Base-by-base conservation (phyloP, 495 filamentous ascomycete species). In the Daldinia vernicosa region DNA sequence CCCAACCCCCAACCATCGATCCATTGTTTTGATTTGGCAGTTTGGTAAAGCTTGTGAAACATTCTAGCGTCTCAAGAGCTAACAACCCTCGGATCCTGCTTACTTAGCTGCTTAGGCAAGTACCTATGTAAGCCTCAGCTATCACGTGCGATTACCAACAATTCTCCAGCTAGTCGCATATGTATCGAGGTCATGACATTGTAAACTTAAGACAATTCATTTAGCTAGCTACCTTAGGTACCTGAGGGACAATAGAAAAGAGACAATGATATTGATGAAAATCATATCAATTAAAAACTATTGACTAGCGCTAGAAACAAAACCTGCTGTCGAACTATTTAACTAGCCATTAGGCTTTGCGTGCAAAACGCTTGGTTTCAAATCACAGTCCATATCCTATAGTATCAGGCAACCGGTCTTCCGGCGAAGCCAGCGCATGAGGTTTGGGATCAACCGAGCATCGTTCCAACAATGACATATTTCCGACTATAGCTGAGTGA, bases 401-500 rank as follows among this genome's bases (percentile, higher is more conserved):
- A 47, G n/a, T 47, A 47, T 24, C 3, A 47, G 43, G 8, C 43
- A 22, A 22, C 11, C 43, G n/a, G 3, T 47, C 17, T 47, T 47
- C n/a, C 17, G 19, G 22, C 19, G 9, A 47, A 47, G 1, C 43
- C 19, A 22, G n/a, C 3, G 43, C 3, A 24, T 12, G 7, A 12
- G 8, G 19, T 19, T 12, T 12, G 3, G 3, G 8, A 24, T 9
- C 19, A 47, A 40, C 43, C 43, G 19, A 24, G 8, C 4, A 14
- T 27, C 54, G 35, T 28, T 30, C 33, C 24, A 50, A 26, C 35
- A 17, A 26, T 11, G 11, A 15, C 6, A 45, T 19, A 51, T 22
- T 4, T 77, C 24, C 71, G 17, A 35, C 57, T 61, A 75, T 19
- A 54, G 60, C 59, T 84, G 80, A 24, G 82, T 84, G 47, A 87